Base-by-base conservation (phyloP, 2,329 filamentous ascomycete genomes). In the Alternaria arbusti region DNA sequence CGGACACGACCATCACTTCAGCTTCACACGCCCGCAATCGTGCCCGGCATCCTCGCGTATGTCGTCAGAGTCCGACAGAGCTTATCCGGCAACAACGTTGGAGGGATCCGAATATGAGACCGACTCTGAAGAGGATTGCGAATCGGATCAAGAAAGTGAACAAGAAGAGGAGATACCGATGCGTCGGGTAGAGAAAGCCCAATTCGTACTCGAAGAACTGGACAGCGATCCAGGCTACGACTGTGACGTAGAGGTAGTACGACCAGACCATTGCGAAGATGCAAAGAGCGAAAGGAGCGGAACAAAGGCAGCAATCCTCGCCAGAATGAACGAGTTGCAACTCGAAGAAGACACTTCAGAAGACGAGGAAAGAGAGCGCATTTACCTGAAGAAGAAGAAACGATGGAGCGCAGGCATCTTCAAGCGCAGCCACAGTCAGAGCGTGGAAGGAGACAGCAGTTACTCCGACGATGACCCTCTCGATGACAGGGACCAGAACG, bases 351-450 rank as follows among this genome's bases (percentile, higher is more conserved):
- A 73, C 13, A 76, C 73, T n/a, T 74, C 76, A 9, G 74, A 77
- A 49, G 73, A 80, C 50, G 75, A 78, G 50, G 69, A 74, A 59
- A 59, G 59, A 28, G 63, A 47, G 60, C 66, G 73, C 22, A 74
- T 69, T 43, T 77, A 78, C 50, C 61, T 67, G 59, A 72, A 70
- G 43, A 81, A 80, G 64, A 82, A 81, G 66, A 80, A 82, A 63
- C 73, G 79, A 44, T 82, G 80, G 77, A 82, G 81, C 50, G 72
- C 76, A 22, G 78, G 81, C 9, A 72, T 78, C 46, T 82, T 80
- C 74, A 85, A 85, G 69, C 79, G 83, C 47, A 82, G 74, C 49
- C 79, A 84, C 71, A 83, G 80, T 64, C 78, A 83, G 70, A 84
- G 80, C 58, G 73, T 83, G 26, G 81, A 81, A 67, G 81, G 80